These are phyloP conservation scores for Leersia perrieri DNA, from an alignment of 176 grass and related monocot species.

Conservation along the genomic window DNA sequence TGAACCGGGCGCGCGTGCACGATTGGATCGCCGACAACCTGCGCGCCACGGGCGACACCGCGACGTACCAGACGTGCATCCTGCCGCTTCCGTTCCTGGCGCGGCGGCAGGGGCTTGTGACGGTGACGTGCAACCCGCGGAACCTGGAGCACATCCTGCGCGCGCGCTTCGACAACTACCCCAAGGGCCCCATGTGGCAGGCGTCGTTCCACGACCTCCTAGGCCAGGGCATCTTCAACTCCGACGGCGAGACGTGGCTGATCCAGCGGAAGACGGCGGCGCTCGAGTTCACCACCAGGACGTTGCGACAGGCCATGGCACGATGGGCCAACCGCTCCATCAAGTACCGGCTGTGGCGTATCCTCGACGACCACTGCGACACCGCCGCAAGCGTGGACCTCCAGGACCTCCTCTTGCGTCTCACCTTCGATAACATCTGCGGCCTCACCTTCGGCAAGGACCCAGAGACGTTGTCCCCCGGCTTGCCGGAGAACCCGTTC, in stretches of 20 bases:
- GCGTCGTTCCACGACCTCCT: constrained; percentile 91
- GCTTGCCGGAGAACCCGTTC: constrained; percentile 67
- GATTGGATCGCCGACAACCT: constrained; percentile 95
- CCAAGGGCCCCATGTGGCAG: constrained; percentile 92
- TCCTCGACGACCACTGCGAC: constrained; percentile 55
- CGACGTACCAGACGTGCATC: constrained; percentile 95
- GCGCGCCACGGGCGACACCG: constrained; percentile 55
- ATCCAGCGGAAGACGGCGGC: constrained; percentile 95
- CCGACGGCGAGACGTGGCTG: constrained; percentile 94
- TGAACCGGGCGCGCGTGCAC: constrained; percentile 71
- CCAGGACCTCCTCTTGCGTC: constrained; percentile 85
- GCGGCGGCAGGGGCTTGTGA: constrained; percentile 82
- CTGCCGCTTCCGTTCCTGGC: constrained; percentile 72
- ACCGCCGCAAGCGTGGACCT: constrained; percentile 62
- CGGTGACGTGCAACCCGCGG: constrained; percentile 87
- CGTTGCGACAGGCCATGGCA: constrained; percentile 85
- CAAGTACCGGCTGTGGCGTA: constrained; percentile 70
- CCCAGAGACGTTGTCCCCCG: constrained; percentile 71
- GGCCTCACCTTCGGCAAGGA: constrained; percentile 96
- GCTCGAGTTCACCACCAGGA: constrained; percentile 93
- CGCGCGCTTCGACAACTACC: constrained; percentile 92
- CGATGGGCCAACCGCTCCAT: constrained; percentile 82
- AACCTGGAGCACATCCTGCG: constrained; percentile 96
- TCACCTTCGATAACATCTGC: constrained; percentile 98
- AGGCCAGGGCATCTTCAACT: constrained; percentile 97